Percentiles rank a stretch among this genome's conserved stretches.
These are phyloP conservation scores for Cornus suecica DNA, from an alignment of 148 eudicot species.

Conservation along the genomic window DNA sequence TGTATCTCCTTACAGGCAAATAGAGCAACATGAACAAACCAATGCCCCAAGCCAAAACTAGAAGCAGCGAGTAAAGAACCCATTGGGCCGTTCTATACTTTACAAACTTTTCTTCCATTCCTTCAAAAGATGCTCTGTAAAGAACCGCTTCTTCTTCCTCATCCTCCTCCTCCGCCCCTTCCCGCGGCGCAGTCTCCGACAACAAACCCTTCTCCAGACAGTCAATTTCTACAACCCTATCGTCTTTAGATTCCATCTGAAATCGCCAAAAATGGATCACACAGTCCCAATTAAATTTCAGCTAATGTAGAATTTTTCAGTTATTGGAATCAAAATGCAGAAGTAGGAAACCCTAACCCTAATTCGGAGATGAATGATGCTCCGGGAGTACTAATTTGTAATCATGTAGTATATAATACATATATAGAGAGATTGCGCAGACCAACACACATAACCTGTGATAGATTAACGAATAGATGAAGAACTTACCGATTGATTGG, in stretches of 20 bases:
- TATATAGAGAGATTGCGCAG: no score
- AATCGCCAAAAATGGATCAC: background rate
- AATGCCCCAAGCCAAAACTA: slow-evolving; percentile 83
- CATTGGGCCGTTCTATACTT: slow-evolving; percentile 61
- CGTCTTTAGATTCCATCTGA: slow-evolving; percentile 40
- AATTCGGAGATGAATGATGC: background rate
- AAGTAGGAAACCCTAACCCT: background rate
- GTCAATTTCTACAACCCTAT: slow-evolving; percentile 42
- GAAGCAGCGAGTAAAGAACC: slow-evolving; percentile 62
- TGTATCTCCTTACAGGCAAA: slow-evolving; percentile 66
- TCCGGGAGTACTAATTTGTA: no score
- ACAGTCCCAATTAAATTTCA: background rate
- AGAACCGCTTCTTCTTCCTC: slow-evolving; percentile 43
- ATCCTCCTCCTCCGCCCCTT: slow-evolving; percentile 26
- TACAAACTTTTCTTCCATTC: slow-evolving; percentile 62
- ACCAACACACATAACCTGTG: no score
- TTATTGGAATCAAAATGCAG: no score
- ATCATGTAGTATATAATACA: no score
- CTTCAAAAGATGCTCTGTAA: slow-evolving; percentile 63
- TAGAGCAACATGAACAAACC: slow-evolving; percentile 77
- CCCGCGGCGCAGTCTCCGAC: slow-evolving; percentile 9
- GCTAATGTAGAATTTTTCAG: no score
- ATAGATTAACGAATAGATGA: no score
- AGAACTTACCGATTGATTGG: background rate
- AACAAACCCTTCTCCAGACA: slow-evolving; percentile 35